These are phyloP conservation scores for Croton laevigatus DNA, from an alignment of 441 rosid species.

Conservation along the genomic window DNA sequence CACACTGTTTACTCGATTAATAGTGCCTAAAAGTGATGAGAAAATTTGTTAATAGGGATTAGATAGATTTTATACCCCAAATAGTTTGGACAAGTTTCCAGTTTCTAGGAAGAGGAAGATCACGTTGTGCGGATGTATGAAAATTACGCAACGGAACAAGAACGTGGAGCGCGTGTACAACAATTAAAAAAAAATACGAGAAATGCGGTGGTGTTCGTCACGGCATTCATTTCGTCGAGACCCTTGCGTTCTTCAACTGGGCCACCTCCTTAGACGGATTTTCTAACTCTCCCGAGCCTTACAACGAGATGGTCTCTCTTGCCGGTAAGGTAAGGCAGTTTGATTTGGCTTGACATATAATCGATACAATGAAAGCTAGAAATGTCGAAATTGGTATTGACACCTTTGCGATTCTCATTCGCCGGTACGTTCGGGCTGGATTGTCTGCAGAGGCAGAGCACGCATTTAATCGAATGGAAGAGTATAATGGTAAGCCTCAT, in stretches of 20 bases:
- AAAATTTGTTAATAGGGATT: too few relatives aligned
- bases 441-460: constrained; percentile 77
- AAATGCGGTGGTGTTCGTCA: constrained; percentile 65
- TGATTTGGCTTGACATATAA: constrained; percentile 69
- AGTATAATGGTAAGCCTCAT: constrained; percentile 64
- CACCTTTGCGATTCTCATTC: constrained; percentile 61
- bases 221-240: constrained; percentile 68
- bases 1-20: too few relatives aligned
- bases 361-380: constrained; percentile 66
- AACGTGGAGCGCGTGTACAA: constrained; percentile 14
- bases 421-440: constrained; percentile 88
- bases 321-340: constrained; percentile 77
- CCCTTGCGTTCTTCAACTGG: constrained; percentile 87
- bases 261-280: constrained; percentile 38
- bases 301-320: constrained; percentile 78
- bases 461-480: constrained; percentile 91
- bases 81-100: background rate
- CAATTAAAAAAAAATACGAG: constrained; percentile 12
- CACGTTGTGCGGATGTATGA: too few relatives aligned
- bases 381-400: constrained; percentile 44
- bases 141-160: background rate
- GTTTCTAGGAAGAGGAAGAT: background rate
- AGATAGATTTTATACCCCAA: constrained; percentile 11
- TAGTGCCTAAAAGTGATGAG: too few relatives aligned
- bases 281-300: constrained; percentile 47